Evolutionary conservation across 495 filamentous ascomycete species (phyloP), one percentile per base, ranked within the genome.

Genomic region (Aspergillus ostianus): DNA sequence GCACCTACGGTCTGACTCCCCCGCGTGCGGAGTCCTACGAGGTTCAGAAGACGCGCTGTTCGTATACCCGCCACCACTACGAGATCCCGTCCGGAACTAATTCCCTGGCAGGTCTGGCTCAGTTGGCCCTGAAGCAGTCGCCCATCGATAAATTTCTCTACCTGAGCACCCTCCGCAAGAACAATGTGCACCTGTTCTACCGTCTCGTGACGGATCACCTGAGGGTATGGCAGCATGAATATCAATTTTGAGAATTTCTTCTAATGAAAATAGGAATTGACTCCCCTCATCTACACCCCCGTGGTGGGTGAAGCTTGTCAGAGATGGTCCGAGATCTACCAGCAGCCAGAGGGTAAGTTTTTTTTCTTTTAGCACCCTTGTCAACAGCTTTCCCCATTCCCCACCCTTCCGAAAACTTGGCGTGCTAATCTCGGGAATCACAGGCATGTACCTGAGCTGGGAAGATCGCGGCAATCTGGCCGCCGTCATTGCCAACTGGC

Each of bases 301-400:
- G 94, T 92, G 63, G 95, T 98, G 65, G 94, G 94, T 63, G 93
- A 98, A 70, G 94, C 95, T 30, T 98, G 94, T 77, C 77, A 96
- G 64, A 85, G 93, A 71, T 98, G 95, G 86, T 96, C 91, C 32
- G 90, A 95, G 63, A 88, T 98, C 65, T 98, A 94, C 82, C 95
- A 92, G 36, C 90, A 91, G 59, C 92, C 94, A 15, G 94, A 98
- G 80, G 94, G 89, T 85, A 66, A 69, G 77, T 69, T 55, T 19
- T n/a, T n/a, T n/a, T n/a, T n/a, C n/a, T n/a, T n/a, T 27, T 23
- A 21, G 23, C 17, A 47, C 46, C 57, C 49, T 59, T 56, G 55
- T 57, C 50, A 21, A n/a, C 44, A 48, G 47, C 36, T 41, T 10
- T 17, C 10, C 36, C 36, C 36, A 41, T 41, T 41, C 36, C 36